These are phyloP conservation scores for Fusarium paranaense DNA, from an alignment of 2,329 filamentous ascomycete genomes.

Conservation along the genomic window DNA sequence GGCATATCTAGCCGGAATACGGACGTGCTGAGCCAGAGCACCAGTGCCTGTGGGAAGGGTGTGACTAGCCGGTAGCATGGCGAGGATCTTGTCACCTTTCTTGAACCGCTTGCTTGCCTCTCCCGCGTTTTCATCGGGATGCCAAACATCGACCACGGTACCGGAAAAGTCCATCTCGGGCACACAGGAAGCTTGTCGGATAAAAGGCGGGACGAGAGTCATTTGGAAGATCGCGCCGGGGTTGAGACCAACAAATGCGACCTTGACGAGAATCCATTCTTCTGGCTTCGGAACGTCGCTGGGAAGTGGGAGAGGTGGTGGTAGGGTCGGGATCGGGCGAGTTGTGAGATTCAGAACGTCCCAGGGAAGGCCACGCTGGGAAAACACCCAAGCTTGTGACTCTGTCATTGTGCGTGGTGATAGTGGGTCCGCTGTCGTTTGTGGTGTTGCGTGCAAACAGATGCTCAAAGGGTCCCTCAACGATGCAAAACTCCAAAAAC, in stretches of 20 bases:
- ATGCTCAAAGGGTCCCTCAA: not conserved
- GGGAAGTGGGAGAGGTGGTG: slow-evolving; percentile 44
- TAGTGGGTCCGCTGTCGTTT: not conserved
- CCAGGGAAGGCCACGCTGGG: slow-evolving; percentile 43
- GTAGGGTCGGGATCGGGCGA: slow-evolving; percentile 39
- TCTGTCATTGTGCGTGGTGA: slow-evolving; percentile 10
- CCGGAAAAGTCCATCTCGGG: slow-evolving; percentile 60
- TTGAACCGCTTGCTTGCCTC: slow-evolving; percentile 34
- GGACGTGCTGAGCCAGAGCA: slow-evolving; percentile 54
- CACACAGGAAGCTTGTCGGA: slow-evolving; percentile 50
- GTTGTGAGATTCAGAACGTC: slow-evolving; percentile 43
- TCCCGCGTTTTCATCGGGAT: slow-evolving; percentile 32
- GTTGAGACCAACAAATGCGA: slow-evolving; percentile 59
- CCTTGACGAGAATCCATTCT: slow-evolving; percentile 54
- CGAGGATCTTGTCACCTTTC: slow-evolving; percentile 51
- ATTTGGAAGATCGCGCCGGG: slow-evolving; percentile 57
- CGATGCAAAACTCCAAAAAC: not conserved
- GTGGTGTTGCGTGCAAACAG: not conserved
- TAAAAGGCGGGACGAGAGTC: slow-evolving; percentile 53
- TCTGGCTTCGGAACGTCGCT: slow-evolving; percentile 42
- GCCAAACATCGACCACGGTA: slow-evolving; percentile 51
- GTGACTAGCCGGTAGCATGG: slow-evolving; percentile 51
- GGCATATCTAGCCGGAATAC: slow-evolving; percentile 49
- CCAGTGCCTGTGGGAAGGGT: slow-evolving; percentile 51
- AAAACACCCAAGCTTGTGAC: slow-evolving; percentile 46